Evolutionary conservation across 2,329 filamentous ascomycete genomes (phyloP).

Genomic region (Verticillium alfalfae): DNA sequence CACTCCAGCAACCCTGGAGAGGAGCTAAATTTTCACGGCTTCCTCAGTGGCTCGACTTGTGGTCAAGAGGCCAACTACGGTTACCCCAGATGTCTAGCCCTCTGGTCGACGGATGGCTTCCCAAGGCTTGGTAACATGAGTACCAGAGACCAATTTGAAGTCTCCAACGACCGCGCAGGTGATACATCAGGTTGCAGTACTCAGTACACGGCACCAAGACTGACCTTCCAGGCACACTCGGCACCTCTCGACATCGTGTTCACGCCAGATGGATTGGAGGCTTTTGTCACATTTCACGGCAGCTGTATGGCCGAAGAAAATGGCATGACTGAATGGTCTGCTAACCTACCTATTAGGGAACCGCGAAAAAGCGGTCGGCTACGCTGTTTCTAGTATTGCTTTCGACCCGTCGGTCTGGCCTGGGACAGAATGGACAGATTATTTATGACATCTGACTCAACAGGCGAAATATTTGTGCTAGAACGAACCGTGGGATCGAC

Average conservation of each 20-base stretch:
- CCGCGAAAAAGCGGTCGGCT: slow-evolving; percentile 34
- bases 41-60: slow-evolving; percentile 28
- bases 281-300: slow-evolving; percentile 59
- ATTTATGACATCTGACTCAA: slow-evolving; percentile 47
- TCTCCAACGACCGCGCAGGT: slow-evolving; percentile 2
- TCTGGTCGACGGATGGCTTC: slow-evolving; percentile 47
- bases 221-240: slow-evolving; percentile 57
- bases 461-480: slow-evolving; percentile 50
- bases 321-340: not conserved
- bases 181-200: not conserved
- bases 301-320: slow-evolving; percentile 41
- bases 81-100: slow-evolving; percentile 64
- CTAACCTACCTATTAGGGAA: slow-evolving; percentile 24
- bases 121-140: slow-evolving; percentile 32
- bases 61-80: slow-evolving; percentile 54
- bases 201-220: slow-evolving; percentile 32
- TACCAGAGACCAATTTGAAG: slow-evolving; percentile 43
- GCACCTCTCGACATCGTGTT: slow-evolving; percentile 63
- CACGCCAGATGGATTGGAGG: slow-evolving; percentile 44
- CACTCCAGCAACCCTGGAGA: slow-evolving; percentile 65
- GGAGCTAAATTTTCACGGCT: slow-evolving; percentile 66
- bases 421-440: slow-evolving; percentile 34
- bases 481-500: not conserved
- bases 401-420: slow-evolving; percentile 47
- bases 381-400: slow-evolving; percentile 33